Conservation (phyloP, 139 green algal genomes). For the Eudorina sp. region DNA sequence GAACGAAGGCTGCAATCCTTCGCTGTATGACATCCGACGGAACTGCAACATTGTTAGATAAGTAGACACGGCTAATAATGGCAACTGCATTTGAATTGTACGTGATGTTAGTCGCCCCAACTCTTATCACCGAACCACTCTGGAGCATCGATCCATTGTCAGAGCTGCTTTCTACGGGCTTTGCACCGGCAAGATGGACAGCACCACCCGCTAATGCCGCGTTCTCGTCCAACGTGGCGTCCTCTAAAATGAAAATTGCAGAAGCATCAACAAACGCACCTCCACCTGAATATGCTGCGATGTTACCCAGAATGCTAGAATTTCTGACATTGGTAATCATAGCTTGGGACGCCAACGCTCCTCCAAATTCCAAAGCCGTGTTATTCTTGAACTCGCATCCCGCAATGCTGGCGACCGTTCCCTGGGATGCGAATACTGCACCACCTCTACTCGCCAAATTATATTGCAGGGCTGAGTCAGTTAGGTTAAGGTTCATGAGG, state of each 20-base stretch:
- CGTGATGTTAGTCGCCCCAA: no score
- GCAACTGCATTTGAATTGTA: no score
- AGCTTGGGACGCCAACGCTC: neutral
- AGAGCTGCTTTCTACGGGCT: no score
- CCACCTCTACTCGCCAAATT: no score
- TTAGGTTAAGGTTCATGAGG: neutral
- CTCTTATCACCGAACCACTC: no score
- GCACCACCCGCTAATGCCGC: neutral
- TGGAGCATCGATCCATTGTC: no score
- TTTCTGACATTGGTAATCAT: neutral
- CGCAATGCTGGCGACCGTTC: neutral
- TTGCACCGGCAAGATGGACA: neutral
- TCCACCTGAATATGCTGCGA: neutral
- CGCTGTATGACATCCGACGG: no score
- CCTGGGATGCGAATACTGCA: neutral
- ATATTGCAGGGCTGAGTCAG: neutral
- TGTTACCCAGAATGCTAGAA: neutral
- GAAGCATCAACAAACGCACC: neutral
- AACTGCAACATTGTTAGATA: no score
- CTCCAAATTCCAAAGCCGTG: neutral
- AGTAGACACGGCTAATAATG: no score
- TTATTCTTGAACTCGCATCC: neutral
- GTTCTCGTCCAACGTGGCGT: neutral
- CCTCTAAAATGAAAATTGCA: neutral
- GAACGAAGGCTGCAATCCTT: no score